Evolutionary conservation across 164 flowering plant species (phyloP), one percentile per base, ranked within the genome.

Genomic region (Macadamia tetraphylla): DNA sequence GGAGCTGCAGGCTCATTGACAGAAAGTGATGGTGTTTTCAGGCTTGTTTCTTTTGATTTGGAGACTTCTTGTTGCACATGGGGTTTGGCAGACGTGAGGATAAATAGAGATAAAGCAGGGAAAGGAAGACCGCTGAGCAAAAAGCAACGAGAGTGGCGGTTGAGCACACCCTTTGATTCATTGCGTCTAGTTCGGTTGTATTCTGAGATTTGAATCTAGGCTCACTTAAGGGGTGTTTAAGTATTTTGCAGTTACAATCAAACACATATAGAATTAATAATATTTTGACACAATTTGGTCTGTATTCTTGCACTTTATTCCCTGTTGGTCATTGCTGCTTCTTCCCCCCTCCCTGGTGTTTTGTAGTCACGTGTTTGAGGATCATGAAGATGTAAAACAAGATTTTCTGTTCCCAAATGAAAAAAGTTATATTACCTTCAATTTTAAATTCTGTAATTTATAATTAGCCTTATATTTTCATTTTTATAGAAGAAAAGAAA

Each of bases 101-200:
- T 74, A 52, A 93, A 93, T 71, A 86, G 96, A 80, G 94, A 83
- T 57, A 87, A 88, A 62, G 80, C 94, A 6, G 98, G 98, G 29
- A 93, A 93, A 75, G 98, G 98, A 66, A 89, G 96, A 73, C 96
- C 94, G 10, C 80, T 93, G 31, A 93, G 81, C 84, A 91, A 86
- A 78, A 93, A 91, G 71, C 95, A 89, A 71, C 78, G 84, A 57
- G 92, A 91, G 31, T 93, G 96, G 96, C 87, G 87, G 64, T 75
- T 89, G 71, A 72, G 69, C 46, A 88, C 90, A 9, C 79, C 94
- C 29, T 93, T 93, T 69, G 83, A 84, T 40, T 79, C 90, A 62
- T 71, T 89, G 63, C 82, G 74, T 35, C 74, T 93, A 65, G 97
- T 91, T 53, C 79, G 90, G n/a, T 44, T 88, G 61, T 72, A 86